These are phyloP conservation scores for Dactylellina leptospora DNA, from an alignment of 2,329 filamentous ascomycete genomes.

Conservation along the genomic window DNA sequence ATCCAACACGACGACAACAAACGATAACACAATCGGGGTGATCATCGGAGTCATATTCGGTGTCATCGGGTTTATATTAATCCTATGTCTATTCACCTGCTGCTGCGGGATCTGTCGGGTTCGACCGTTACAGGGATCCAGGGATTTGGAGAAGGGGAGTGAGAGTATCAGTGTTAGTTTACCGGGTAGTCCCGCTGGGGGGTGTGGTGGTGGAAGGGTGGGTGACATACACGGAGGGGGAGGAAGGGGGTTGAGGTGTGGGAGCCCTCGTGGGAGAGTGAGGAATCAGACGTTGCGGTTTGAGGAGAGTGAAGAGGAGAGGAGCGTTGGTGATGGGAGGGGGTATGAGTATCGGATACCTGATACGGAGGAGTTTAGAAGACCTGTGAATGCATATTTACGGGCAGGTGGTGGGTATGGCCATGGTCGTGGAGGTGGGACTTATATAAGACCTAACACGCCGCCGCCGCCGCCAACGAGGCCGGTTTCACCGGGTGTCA, in stretches of 20 bases:
- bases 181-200: neutral
- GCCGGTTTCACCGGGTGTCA: neutral
- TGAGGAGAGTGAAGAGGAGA: slow-evolving; percentile 25
- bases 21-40: slow-evolving; percentile 44
- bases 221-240: neutral
- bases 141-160: slow-evolving; percentile 18
- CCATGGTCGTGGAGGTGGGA: neutral
- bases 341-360: neutral
- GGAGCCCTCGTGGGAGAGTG: neutral
- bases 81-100: slow-evolving; percentile 46
- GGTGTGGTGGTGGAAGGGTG: neutral
- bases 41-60: slow-evolving; percentile 52
- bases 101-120: slow-evolving; percentile 35
- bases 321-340: neutral
- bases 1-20: neutral
- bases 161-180: neutral
- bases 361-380: no score
- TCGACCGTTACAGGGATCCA: neutral
- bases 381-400: slow-evolving; percentile 8
- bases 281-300: neutral
- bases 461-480: neutral
- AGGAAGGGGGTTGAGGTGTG: neutral
- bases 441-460: neutral
- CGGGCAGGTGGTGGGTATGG: neutral
- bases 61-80: slow-evolving; percentile 39